Conservation (phyloP, 2,329 filamentous ascomycete genomes). For the Sporothrix luriei region DNA sequence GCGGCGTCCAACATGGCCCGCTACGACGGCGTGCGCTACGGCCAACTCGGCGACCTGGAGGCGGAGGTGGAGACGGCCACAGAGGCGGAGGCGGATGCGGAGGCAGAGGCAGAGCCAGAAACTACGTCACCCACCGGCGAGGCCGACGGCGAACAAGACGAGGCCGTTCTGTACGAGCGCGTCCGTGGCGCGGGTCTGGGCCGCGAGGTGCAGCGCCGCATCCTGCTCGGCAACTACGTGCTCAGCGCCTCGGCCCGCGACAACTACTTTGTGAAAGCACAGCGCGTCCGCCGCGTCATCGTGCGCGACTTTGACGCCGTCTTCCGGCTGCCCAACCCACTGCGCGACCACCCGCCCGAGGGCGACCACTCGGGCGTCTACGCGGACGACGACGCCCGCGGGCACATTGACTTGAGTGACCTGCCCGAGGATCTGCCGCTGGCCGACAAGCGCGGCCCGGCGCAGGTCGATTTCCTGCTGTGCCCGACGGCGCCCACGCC, state of each 20-base stretch:
- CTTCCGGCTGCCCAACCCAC: slow-evolving; percentile 70
- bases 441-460: slow-evolving; percentile 59
- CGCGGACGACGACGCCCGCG: slow-evolving; percentile 54
- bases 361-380: slow-evolving; percentile 63
- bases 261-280: slow-evolving; percentile 95
- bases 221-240: slow-evolving; percentile 86
- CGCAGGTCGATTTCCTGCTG: slow-evolving; percentile 80
- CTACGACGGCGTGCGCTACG: slow-evolving; percentile 96
- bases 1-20: slow-evolving; percentile 95
- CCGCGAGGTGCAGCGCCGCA: slow-evolving; percentile 79
- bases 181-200: slow-evolving; percentile 78
- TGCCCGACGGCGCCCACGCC: slow-evolving; percentile 78
- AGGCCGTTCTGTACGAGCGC: slow-evolving; percentile 71
- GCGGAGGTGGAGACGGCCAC: no score
- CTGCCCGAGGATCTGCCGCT: slow-evolving; percentile 57
- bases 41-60: slow-evolving; percentile 44
- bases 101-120: neutral
- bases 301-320: slow-evolving; percentile 82
- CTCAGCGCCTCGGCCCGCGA: slow-evolving; percentile 88
- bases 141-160: slow-evolving; percentile 39
- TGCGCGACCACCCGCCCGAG: slow-evolving; percentile 46
- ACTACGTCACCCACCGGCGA: neutral
- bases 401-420: slow-evolving; percentile 59
- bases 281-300: slow-evolving; percentile 81
- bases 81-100: neutral